Percentiles rank a stretch among this genome's conserved stretches.
Conservation (phyloP, 2,329 filamentous ascomycete species). For the Pezicula carpinea region DNA sequence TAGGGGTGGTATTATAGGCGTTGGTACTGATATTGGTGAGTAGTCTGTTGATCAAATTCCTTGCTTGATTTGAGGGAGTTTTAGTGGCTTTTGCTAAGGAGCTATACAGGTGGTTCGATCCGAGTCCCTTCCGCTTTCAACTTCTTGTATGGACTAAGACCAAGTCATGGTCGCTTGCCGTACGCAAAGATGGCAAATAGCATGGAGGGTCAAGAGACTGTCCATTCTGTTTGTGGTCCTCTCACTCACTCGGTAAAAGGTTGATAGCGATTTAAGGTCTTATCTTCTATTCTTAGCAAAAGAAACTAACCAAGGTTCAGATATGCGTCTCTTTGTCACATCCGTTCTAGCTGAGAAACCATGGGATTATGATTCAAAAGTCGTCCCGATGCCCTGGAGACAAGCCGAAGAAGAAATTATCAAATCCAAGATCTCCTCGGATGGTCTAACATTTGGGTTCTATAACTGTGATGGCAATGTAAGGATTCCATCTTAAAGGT, state of each 20-base stretch:
- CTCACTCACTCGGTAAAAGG: slow-evolving; percentile 35
- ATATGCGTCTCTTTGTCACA: slow-evolving; percentile 31
- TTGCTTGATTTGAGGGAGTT: no score
- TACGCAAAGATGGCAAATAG: slow-evolving; percentile 29
- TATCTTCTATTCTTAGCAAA: slow-evolving; percentile 20
- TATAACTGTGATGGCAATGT: slow-evolving; percentile 31
- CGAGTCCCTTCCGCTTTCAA: slow-evolving; percentile 31
- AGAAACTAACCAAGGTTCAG: slow-evolving; percentile 19
- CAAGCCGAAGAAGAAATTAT: slow-evolving; percentile 23
- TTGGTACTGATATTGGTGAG: slow-evolving; percentile 25
- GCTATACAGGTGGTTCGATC: slow-evolving; percentile 25
- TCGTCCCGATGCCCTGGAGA: slow-evolving; percentile 34
- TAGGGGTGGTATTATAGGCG: slow-evolving; percentile 20
- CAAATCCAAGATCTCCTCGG: slow-evolving; percentile 30
- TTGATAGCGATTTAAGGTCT: slow-evolving; percentile 13
- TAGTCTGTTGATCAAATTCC: not conserved
- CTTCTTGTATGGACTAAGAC: slow-evolving; percentile 32
- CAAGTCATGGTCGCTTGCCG: slow-evolving; percentile 22
- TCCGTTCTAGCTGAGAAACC: slow-evolving; percentile 28
- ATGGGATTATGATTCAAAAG: slow-evolving; percentile 34
- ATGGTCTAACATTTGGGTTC: slow-evolving; percentile 31
- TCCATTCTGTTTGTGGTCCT: slow-evolving; percentile 30
- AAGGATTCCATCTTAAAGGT: slow-evolving; percentile 11
- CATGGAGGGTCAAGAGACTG: slow-evolving; percentile 39
- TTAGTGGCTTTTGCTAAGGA: not conserved